Evolutionary conservation across 306 rosid genomes (phyloP), one percentile per base, ranked within the genome.

Genomic region (Cucumis melo): DNA sequence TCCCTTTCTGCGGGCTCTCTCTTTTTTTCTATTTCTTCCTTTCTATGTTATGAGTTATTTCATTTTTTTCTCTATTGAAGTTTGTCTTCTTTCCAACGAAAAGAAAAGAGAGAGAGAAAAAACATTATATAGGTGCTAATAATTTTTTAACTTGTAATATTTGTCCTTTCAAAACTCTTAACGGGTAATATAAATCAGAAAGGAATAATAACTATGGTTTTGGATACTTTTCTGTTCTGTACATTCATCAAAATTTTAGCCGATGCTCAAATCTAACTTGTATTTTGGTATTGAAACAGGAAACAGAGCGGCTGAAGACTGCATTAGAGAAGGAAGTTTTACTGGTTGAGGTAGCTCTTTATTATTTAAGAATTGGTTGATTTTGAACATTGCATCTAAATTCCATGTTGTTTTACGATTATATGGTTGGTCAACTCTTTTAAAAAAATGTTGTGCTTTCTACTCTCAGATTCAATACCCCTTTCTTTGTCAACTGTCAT

Each of bases 281-380:
- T 19, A 27, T 84, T 67, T 83, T 74, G 75, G 44, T 80, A 72
- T 74, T 86, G 63, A 82, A 89, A 80, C 91, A 92, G 99, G 99
- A 88, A 85, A 89, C 93, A 5, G 92, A 88, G 54, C 86, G 84
- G 79, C 91, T 95, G 44, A 89, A 86, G 87, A 82, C 76, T 80
- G 86, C 90, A 54, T 74, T 95, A 86, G 93, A 82, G 75, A 88
- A 78, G 76, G 89, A 92, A 85, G 68, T 95, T 79, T 77, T 80
- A 73, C 86, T 80, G 83, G 87, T 89, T 84, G 96, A 90, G 97
- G 99, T 88, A 83, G 86, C 70, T 80, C 63, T 27, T 68, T 51
- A 42, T 46, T 60, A 42, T 46, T 60, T 60, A 39, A 50, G 82
- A 14, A 32, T 54, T 71, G 39, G 50, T 67, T 84, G 15, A 36